Evolutionary conservation across 129 eudicot species (phyloP), one percentile per base, ranked within the genome.

Genomic region (Smallanthus sonchifolius): DNA sequence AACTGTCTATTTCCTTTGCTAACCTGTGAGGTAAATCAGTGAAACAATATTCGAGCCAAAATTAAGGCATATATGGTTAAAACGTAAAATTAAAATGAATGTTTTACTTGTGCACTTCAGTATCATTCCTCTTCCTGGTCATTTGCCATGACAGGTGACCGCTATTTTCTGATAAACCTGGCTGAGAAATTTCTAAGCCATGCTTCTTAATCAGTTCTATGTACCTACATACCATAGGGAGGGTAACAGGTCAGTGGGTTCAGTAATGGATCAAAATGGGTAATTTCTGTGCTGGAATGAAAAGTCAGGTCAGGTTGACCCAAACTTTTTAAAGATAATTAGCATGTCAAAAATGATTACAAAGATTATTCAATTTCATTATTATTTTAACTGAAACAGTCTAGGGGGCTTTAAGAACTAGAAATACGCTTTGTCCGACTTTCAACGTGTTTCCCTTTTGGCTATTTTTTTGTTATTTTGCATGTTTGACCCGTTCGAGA

Each of bases 111-210:
- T 92, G 97, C 76, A 92, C 96, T 81, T 92, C 97, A 16, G 67
- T 77, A 20, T 82, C 78, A n/a, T 86, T 81, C 65, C 80, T 78
- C 55, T 64, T 86, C 82, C 64, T 85, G 60, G 97, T 92, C 97
- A 92, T 88, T 80, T 81, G 80, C 97, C 97, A 92, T 75, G 92
- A 84, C 34, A 82, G 38, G 38, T 60, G 71, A 17, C 90, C 91
- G 72, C 87, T 85, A 16, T 83, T 82, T 37, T 79, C 82, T 15
- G 84, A 83, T 78, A 92, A 81, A 81, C 89, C 96, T 47, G 97
- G 97, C 79, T 92, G 97, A 49, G 97, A 91, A 81, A 91, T 91
- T 39, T 91, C 92, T 65, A 91, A 62, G 37, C 87, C 92, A 17
- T 91, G 89, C 77, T 87, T 85, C 75, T 55, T 92, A 49, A 85